Percentiles rank a stretch among this genome's conserved stretches.
phyloP scores from a whole-genome alignment of 257 asterid genomes.

The Solanum tarapatanum region DNA sequence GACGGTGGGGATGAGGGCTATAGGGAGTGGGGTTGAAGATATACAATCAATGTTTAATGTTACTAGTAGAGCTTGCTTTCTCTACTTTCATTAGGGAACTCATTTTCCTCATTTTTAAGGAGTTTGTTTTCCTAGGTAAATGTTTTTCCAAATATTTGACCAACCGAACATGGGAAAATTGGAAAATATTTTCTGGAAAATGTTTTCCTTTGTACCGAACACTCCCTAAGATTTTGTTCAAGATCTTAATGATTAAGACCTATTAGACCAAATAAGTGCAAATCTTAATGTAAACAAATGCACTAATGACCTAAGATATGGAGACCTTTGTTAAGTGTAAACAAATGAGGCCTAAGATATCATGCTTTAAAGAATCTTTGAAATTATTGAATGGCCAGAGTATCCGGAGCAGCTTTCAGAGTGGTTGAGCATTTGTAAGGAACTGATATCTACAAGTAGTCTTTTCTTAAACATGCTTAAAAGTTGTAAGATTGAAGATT shows the following conservation, averaged over 20 bases:
- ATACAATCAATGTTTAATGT: background rate
- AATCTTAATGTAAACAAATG: background rate
- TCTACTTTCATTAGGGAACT: background rate
- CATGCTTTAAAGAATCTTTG: background rate
- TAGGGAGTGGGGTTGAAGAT: background rate
- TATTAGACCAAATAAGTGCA: background rate
- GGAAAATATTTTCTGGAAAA: background rate
- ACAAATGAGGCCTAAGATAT: background rate
- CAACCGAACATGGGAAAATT: background rate
- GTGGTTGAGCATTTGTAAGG: background rate
- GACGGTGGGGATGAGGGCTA: background rate
- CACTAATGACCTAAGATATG: background rate
- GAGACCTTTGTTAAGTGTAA: background rate
- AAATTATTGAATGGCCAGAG: background rate
- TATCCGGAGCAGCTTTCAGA: background rate
- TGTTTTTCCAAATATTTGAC: background rate
- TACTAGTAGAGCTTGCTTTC: background rate
- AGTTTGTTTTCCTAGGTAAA: background rate
- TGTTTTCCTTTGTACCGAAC: background rate
- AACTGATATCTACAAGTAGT: background rate
- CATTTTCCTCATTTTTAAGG: background rate
- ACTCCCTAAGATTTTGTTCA: background rate
- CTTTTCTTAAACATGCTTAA: background rate
- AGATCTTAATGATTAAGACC: background rate
- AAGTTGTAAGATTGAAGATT: background rate